These are phyloP conservation scores for Pythium brachiatum DNA, from an alignment of 352 stramenopile species.

Conservation along the genomic window DNA sequence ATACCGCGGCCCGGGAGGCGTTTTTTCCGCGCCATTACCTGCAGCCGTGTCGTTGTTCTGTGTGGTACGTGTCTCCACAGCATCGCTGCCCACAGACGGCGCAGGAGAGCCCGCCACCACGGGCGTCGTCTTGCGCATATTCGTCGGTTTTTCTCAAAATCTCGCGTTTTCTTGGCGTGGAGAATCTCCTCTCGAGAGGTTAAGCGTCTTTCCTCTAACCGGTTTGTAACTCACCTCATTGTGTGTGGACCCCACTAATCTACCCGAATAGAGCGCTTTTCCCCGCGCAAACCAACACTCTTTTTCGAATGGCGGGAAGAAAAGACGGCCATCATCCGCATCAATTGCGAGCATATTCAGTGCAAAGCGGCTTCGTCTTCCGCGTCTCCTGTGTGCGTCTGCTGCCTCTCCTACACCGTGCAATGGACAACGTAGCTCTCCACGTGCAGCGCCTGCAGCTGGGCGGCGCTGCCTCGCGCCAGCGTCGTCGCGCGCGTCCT, in stretches of 20 bases:
- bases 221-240: neutral
- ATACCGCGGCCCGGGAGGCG: neutral
- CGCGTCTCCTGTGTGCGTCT: too few species aligned
- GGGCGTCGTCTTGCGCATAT: constrained; percentile 1
- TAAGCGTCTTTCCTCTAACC: neutral
- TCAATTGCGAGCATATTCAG: too few species aligned
- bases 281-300: neutral
- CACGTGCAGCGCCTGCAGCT: constrained; percentile 9
- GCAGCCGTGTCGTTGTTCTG: neutral
- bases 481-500: neutral
- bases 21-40: neutral
- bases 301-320: constrained; percentile 2
- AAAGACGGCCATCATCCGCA: neutral
- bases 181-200: too few species aligned
- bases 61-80: neutral
- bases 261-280: constrained; percentile 4
- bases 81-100: neutral
- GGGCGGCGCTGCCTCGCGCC: neutral
- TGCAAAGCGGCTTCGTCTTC: too few species aligned
- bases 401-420: neutral
- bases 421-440: constrained; percentile 6
- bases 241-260: neutral
- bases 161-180: too few species aligned
- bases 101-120: neutral
- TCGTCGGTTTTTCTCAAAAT: neutral